phyloP scores from a whole-genome alignment of 2,329 filamentous ascomycete species.

The Chaetomium sp. region DNA sequence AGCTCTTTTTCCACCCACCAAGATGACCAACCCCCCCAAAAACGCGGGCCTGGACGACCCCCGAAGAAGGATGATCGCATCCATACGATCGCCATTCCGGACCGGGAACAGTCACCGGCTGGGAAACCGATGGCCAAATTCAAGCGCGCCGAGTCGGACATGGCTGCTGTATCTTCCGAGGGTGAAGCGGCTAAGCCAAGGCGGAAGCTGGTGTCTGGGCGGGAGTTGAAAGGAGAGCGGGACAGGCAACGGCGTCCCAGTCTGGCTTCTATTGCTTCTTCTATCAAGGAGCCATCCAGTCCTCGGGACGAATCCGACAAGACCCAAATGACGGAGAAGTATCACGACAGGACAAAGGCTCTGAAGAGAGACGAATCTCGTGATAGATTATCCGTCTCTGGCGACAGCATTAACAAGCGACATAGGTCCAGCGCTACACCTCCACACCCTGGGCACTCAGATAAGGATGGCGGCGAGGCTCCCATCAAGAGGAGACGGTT shows the following conservation, averaged over 20 bases:
- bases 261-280: constrained; percentile 58
- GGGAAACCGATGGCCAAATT: constrained; percentile 52
- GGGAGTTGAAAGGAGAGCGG: constrained; percentile 61
- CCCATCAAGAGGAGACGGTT: constrained; percentile 60
- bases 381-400: constrained; percentile 54
- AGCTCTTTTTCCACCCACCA: constrained; percentile 47
- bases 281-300: constrained; percentile 56
- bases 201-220: constrained; percentile 65
- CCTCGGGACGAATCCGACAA: constrained; percentile 59
- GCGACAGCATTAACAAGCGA: constrained; percentile 59
- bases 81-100: constrained; percentile 51
- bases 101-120: constrained; percentile 56
- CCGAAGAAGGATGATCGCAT: constrained; percentile 59
- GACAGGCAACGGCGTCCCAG: constrained; percentile 62
- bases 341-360: constrained; percentile 62
- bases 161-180: constrained; percentile 55
- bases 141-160: constrained; percentile 58
- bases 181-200: constrained; percentile 61
- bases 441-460: constrained; percentile 53
- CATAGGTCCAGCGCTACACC: constrained; percentile 62
- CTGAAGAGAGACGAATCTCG: constrained; percentile 63
- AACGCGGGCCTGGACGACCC: constrained; percentile 55
- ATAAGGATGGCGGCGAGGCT: constrained; percentile 56
- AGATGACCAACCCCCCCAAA: constrained; percentile 53
- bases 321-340: constrained; percentile 53